Evolutionary conservation across 2,329 filamentous ascomycete species (phyloP).

Genomic region (Sporothrix globosa): DNA sequence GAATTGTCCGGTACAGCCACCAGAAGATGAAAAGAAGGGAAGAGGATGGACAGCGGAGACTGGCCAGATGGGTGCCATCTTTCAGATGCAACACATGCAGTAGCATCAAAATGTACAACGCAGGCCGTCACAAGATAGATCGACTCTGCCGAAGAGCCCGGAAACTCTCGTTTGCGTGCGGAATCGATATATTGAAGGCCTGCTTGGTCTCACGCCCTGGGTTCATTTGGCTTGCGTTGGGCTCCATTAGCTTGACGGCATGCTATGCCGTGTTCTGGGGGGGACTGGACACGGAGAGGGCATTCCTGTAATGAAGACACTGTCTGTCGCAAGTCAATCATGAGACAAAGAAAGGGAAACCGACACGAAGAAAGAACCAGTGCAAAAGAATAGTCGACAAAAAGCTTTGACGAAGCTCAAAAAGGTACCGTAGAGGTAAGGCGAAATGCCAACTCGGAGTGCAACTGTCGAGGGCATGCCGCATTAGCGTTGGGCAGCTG

Average conservation of each 20-base stretch:
- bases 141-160: not conserved
- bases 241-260: not conserved
- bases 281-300: not conserved
- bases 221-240: not conserved
- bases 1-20: slow-evolving; percentile 10
- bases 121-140: slow-evolving; percentile 28
- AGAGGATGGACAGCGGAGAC: not conserved
- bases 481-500: slow-evolving; percentile 32
- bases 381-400: not conserved
- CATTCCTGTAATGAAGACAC: not conserved
- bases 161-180: slow-evolving; percentile 13
- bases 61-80: not conserved
- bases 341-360: too few relatives aligned
- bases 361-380: not conserved
- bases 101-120: slow-evolving; percentile 25
- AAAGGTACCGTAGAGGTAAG: slow-evolving; percentile 2
- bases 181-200: too few relatives aligned
- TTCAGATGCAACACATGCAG: slow-evolving; percentile 26
- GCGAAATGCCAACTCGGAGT: not conserved
- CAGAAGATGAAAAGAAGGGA: not conserved
- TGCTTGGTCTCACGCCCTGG: too few relatives aligned
- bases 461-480: not conserved
- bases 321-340: not conserved
- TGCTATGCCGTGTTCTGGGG: not conserved
- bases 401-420: not conserved